These are phyloP conservation scores for Pythium apleroticum DNA, from an alignment of 352 stramenopile genomes.

Conservation along the genomic window DNA sequence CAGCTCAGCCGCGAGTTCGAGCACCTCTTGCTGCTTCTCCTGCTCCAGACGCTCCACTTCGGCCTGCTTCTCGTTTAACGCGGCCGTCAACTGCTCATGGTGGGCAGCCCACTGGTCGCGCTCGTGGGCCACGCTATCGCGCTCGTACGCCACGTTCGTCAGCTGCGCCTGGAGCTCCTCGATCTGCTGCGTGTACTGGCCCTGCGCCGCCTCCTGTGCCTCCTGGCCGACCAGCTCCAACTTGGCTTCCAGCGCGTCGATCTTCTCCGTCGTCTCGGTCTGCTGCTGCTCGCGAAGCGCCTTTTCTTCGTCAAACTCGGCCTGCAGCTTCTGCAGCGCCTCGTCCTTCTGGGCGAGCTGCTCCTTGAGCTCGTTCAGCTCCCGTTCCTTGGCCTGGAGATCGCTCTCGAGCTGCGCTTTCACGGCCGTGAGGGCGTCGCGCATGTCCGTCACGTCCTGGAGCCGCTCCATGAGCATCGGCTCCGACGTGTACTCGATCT, in stretches of 20 bases:
- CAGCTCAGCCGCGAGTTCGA: slow-evolving; percentile 27
- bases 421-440: slow-evolving; percentile 62
- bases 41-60: slow-evolving; percentile 38
- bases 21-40: slow-evolving; percentile 31
- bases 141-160: slow-evolving; percentile 34
- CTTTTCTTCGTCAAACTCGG: slow-evolving; percentile 57
- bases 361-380: slow-evolving; percentile 38
- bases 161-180: slow-evolving; percentile 32
- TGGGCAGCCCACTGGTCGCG: slow-evolving; percentile 2
- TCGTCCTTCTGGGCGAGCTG: slow-evolving; percentile 29
- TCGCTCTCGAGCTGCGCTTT: slow-evolving; percentile 72
- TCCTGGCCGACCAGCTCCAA: slow-evolving; percentile 8
- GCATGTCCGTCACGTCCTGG: slow-evolving; percentile 82
- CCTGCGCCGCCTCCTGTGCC: slow-evolving; percentile 11
- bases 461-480: slow-evolving; percentile 80
- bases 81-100: slow-evolving; percentile 21
- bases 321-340: slow-evolving; percentile 44
- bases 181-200: slow-evolving; percentile 15
- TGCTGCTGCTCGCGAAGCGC: slow-evolving; percentile 11
- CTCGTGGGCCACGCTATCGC: slow-evolving; percentile 24
- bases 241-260: slow-evolving; percentile 8
- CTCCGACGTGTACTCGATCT: slow-evolving; percentile 79
- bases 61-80: slow-evolving; percentile 20
- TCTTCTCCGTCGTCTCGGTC: not conserved
- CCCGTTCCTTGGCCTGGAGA: slow-evolving; percentile 63